Evolutionary conservation across 2,329 filamentous ascomycete species (phyloP).

Genomic region (Diplodia intermedia): DNA sequence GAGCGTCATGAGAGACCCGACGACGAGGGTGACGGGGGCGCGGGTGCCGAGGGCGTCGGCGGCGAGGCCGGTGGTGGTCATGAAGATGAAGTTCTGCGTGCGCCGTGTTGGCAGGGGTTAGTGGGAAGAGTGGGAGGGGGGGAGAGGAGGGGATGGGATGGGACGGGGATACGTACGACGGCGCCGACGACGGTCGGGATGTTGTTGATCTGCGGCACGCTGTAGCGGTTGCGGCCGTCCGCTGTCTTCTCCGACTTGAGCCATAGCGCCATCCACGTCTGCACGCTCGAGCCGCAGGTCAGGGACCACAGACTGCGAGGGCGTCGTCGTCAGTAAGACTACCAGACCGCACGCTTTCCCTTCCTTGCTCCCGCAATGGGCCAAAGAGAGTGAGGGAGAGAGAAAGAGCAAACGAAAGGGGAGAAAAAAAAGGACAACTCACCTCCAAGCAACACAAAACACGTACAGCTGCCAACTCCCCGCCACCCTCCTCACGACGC

Average conservation of each 20-base stretch:
- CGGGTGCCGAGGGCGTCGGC: conserved; percentile 46
- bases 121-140: background rate
- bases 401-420: background rate
- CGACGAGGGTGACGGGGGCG: conserved; percentile 48
- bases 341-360: too few relatives aligned
- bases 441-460: conserved; percentile 48
- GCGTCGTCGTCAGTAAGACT: background rate
- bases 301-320: conserved; percentile 48
- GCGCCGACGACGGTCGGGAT: conserved; percentile 55
- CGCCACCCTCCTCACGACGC: conserved; percentile 50
- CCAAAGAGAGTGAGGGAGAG: too few relatives aligned
- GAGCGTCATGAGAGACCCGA: conserved; percentile 47
- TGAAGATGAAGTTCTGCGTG: conserved; percentile 52
- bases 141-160: too few relatives aligned
- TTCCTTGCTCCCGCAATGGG: too few relatives aligned
- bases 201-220: conserved; percentile 54
- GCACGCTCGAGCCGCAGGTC: conserved; percentile 51
- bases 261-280: conserved; percentile 51
- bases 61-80: conserved; percentile 42
- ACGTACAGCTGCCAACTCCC: conserved; percentile 55
- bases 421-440: background rate
- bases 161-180: background rate
- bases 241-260: conserved; percentile 44
- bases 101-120: too few relatives aligned
- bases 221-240: conserved; percentile 38